Evolutionary conservation across 495 filamentous ascomycete genomes (phyloP).

Genomic region (Neurospora hispaniola): DNA sequence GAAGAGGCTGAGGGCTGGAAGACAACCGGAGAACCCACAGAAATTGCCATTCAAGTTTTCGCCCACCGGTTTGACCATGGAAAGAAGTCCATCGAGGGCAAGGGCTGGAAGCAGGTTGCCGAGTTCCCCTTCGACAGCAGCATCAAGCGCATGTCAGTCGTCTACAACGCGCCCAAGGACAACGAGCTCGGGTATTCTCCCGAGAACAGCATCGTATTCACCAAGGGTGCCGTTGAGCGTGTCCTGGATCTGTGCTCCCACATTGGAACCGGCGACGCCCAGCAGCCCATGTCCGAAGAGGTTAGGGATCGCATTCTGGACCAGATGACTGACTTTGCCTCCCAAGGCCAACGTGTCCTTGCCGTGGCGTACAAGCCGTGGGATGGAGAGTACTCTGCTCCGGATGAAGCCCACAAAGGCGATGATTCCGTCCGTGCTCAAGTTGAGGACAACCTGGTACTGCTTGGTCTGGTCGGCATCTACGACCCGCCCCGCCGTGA

Average conservation of each 20-base stretch:
- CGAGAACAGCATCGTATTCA: conserved; percentile 48
- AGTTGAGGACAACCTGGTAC: conserved; percentile 46
- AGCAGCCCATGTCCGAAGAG: conserved; percentile 45
- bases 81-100: conserved; percentile 38
- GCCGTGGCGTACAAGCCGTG: conserved; percentile 52
- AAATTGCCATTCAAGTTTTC: conserved; percentile 75
- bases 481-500: conserved; percentile 66
- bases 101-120: conserved; percentile 52
- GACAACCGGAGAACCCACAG: conserved; percentile 71
- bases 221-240: conserved; percentile 74
- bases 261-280: conserved; percentile 41
- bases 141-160: conserved; percentile 77
- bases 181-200: conserved; percentile 18
- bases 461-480: conserved; percentile 63
- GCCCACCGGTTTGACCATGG: conserved; percentile 57
- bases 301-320: conserved; percentile 47
- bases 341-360: conserved; percentile 70
- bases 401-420: conserved; percentile 3
- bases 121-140: conserved; percentile 76
- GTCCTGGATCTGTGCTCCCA: conserved; percentile 60
- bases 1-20: conserved; percentile 48
- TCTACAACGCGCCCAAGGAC: conserved; percentile 40
- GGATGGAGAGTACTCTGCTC: conserved; percentile 13
- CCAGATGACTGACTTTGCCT: conserved; percentile 59
- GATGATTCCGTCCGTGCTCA: conserved; percentile 29